These are phyloP conservation scores for Naematelia encephala DNA, from an alignment of 768 basidiomycete genomes.

Conservation along the genomic window DNA sequence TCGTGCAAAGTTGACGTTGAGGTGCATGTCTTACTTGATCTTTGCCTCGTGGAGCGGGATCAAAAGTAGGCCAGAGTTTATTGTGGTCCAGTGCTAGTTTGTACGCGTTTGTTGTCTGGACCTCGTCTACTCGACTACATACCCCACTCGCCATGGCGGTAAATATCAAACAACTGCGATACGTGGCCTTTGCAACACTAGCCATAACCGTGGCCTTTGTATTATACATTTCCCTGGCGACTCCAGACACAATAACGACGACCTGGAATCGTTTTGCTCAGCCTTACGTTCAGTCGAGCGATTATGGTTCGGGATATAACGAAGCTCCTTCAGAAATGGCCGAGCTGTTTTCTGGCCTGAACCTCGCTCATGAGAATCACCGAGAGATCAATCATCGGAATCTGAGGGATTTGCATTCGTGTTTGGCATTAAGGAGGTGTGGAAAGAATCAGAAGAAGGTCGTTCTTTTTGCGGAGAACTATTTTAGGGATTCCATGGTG, in stretches of 20 bases:
- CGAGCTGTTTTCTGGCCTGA: neutral
- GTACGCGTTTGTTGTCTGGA: too few species aligned
- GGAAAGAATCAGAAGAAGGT: slow-evolving; percentile 12
- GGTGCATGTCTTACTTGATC: too few species aligned
- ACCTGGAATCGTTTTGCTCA: neutral
- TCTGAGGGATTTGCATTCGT: slow-evolving; percentile 7
- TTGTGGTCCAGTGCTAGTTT: too few species aligned
- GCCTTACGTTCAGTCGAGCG: neutral
- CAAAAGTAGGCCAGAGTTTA: too few species aligned
- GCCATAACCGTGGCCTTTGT: neutral
- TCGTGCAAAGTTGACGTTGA: too few species aligned
- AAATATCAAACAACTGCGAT: neutral
- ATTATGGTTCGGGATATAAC: neutral
- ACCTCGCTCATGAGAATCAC: neutral
- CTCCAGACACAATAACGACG: neutral
- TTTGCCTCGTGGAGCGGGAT: too few species aligned
- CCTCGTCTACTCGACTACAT: too few species aligned
- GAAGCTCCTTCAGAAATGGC: neutral
- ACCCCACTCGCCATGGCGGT: too few species aligned
- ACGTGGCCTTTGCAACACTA: neutral
- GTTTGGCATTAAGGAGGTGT: slow-evolving; percentile 5
- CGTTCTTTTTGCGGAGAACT: slow-evolving; percentile 8
- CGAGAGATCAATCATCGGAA: neutral
- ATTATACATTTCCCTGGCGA: neutral
- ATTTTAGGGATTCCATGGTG: slow-evolving; percentile 7